Evolutionary conservation across 305 asterid genomes (phyloP), one percentile per base, ranked within the genome.

Genomic region (Vinca major): DNA sequence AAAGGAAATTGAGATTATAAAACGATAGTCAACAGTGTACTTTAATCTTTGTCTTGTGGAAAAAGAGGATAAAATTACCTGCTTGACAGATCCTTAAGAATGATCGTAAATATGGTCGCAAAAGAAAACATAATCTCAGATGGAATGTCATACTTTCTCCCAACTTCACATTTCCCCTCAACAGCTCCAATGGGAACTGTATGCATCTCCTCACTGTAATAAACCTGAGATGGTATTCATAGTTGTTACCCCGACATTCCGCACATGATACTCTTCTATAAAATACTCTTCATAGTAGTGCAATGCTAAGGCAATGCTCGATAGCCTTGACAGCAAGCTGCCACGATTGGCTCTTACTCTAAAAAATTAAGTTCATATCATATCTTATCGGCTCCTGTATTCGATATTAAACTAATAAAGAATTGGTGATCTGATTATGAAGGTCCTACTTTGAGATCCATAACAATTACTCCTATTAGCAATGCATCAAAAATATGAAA

Each of bases 81-180:
- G 90, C 80, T 91, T 93, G 66, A 87, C 70, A 54, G 99, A 89
- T 77, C 96, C 96, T 61, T 66, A 86, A 62, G 85, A 80, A 65
- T 95, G 96, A 83, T 89, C 96, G 67, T 85, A 93, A 61, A 84
- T 70, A 80, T 79, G 71, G 77, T 93, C 96, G 68, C 96, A 89
- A 70, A 84, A 93, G 91, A 91, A 93, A 79, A 82, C 83, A 79
- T 90, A 94, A 69, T 93, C 92, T 71, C 89, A 66, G 85, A 79
- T 65, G 86, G 86, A 73, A 90, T 78, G 71, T 91, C 96, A 72
- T 77, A 84, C 91, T 79, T 87, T 82, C 75, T 91, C 74, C 91
- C 78, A 71, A 93, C 86, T 82, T 86, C 96, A 78, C 97, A 93
- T 81, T 82, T 89, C 55, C 99, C 96, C 75, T 87, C 88, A 73